Conservation (phyloP, 164 flowering plant genomes). For the Brasenia schreberi region DNA sequence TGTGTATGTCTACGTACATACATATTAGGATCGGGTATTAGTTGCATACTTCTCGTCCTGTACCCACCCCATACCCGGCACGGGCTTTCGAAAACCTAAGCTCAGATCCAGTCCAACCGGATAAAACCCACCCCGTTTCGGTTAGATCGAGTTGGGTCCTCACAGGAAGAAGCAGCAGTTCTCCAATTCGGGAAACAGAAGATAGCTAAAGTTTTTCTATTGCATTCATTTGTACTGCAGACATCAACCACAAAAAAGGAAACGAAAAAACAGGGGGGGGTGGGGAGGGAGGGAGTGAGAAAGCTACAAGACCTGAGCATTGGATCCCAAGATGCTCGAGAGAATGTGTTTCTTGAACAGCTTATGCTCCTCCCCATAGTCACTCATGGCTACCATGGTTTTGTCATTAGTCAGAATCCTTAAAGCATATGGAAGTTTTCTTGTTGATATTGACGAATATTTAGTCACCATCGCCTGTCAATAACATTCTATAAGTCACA, state of each 20-base stretch:
- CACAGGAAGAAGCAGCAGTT: no score
- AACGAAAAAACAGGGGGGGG: neutral
- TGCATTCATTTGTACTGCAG: neutral
- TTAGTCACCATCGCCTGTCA: conserved; percentile 82
- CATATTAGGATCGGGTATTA: no score
- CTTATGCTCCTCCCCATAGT: conserved; percentile 76
- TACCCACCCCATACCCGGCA: no score
- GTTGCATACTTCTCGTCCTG: no score
- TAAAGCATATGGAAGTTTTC: conserved; percentile 74
- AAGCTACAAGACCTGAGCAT: conserved; percentile 60
- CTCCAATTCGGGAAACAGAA: neutral
- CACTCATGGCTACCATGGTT: conserved; percentile 85
- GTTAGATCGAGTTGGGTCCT: no score
- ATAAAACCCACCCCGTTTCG: no score
- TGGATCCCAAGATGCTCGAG: conserved; percentile 50
- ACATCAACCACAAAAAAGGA: neutral
- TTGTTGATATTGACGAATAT: conserved; percentile 66
- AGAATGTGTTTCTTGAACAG: conserved; percentile 41
- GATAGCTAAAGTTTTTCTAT: neutral
- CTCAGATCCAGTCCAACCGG: no score
- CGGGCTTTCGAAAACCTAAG: no score
- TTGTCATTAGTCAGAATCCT: conserved; percentile 53
- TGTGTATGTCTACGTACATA: no score
- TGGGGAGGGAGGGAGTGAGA: neutral
- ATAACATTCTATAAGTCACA: neutral